Evolutionary conservation across 2,329 filamentous ascomycete genomes (phyloP), one percentile per base, ranked within the genome.

Genomic region (Phialemonium atrogriseum): DNA sequence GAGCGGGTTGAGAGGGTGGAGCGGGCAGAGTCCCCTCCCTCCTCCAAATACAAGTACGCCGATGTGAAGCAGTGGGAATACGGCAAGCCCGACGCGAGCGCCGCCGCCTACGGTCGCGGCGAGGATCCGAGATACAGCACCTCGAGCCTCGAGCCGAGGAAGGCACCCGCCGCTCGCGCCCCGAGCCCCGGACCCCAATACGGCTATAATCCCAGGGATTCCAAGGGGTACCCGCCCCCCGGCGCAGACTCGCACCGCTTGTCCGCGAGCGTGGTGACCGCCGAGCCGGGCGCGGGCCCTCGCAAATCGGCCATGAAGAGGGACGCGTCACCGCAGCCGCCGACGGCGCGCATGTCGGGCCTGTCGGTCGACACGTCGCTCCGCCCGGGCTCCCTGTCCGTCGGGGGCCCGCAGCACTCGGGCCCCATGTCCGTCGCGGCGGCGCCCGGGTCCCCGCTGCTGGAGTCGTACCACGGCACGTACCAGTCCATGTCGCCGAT

Each of bases 401-500:
- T 30, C 18, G n/a, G n/a, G n/a, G n/a, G n/a, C n/a, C n/a, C n/a
- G n/a, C n/a, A n/a, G n/a, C n/a, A n/a, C n/a, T n/a, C n/a, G n/a
- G 53, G 53, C 13, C 51, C 46, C 30, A 40, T 63, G 30, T 66
- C 71, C 10, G 53, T 77, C 2, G 60, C 70, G 3, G 60, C 63
- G 14, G 70, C 85, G 2, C 85, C 87, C 0, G 76, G 76, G 1
- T 94, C 86, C 40, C 91, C 89, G 1, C 66, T 96, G 30, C 73
- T 94, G 2, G 89, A 96, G 58, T 80, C 91, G 1, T 96, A 96
- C 58, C 82, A 80, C 40, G 89, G 89, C 23, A 94, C 88, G 1
- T 96, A 94, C 48, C 89, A 96, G 56, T 85, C 84, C 36, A 84
- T 93, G 46, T 94, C 88, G 0, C 88, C 89, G 0, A 94, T 95